Evolutionary conservation across 441 rosid genomes (phyloP).

Genomic region (Syzygium malaccense): DNA sequence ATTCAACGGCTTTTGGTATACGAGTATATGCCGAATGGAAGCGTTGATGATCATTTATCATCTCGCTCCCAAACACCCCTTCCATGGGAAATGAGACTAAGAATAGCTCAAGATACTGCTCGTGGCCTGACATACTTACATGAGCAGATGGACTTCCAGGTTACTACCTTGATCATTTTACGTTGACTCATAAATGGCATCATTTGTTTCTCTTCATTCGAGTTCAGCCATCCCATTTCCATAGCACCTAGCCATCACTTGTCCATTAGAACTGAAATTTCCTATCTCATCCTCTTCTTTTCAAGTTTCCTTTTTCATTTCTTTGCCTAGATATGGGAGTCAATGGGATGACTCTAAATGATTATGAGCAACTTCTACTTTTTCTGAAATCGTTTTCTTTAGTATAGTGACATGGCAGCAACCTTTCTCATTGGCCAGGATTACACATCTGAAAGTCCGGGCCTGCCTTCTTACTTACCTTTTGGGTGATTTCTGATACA

Average conservation of each 20-base stretch:
- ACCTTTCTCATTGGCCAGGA: not conserved
- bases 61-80: conserved; percentile 40
- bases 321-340: not conserved
- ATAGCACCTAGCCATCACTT: not conserved
- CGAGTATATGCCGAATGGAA: conserved; percentile 56
- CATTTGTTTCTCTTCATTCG: not conserved
- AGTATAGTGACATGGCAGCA: not conserved
- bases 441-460: not conserved
- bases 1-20: conserved; percentile 69
- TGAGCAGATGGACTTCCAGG: conserved; percentile 93
- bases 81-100: conserved; percentile 74
- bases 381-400: not conserved
- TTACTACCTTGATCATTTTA: conserved; percentile 1
- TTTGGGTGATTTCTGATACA: conserved; percentile 14
- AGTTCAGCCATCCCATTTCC: not conserved
- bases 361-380: not conserved
- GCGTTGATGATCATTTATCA: conserved; percentile 51
- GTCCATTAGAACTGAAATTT: not conserved
- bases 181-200: not conserved
- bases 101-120: conserved; percentile 90
- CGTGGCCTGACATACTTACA: conserved; percentile 83
- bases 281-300: not conserved
- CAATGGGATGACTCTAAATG: not conserved
- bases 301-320: not conserved
- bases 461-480: not conserved